Conservation (phyloP, 192 early-diverging fungal species). For the Thamnidium elegans region DNA sequence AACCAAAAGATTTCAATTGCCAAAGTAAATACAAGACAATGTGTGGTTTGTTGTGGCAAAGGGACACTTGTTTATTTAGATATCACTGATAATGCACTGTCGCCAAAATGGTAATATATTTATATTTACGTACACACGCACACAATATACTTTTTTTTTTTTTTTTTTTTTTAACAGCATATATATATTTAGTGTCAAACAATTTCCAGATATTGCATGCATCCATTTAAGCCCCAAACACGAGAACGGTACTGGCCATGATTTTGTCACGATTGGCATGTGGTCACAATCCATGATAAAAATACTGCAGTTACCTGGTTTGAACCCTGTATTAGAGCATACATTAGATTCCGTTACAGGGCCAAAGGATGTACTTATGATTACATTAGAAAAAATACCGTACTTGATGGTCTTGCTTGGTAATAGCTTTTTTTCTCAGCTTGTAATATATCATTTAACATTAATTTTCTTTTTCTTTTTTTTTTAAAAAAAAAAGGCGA, state of each 20-base stretch:
- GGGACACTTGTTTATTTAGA: constrained; percentile 36
- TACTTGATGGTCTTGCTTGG: constrained; percentile 78
- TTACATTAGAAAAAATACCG: constrained; percentile 56
- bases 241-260: constrained; percentile 19
- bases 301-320: neutral
- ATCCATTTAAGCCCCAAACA: constrained; percentile 50
- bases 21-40: constrained; percentile 47
- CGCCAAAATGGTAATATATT: neutral
- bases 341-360: constrained; percentile 51
- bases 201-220: constrained; percentile 40
- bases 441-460: too few relatives aligned
- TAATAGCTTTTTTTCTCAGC: neutral
- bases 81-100: constrained; percentile 25
- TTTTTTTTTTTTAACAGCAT: neutral
- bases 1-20: constrained; percentile 54
- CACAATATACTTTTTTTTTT: neutral
- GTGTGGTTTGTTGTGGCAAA: constrained; percentile 56
- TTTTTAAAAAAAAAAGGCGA: constrained; percentile 54
- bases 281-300: neutral
- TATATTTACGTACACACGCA: neutral
- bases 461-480: too few relatives aligned
- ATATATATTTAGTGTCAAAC: neutral
- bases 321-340: constrained; percentile 32
- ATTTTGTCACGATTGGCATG: constrained; percentile 46
- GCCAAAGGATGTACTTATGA: constrained; percentile 66